Percentiles rank a stretch among this genome's conserved stretches.
These are phyloP conservation scores for Melanogaster broomeanus DNA, from an alignment of 768 basidiomycete species.

Conservation along the genomic window DNA sequence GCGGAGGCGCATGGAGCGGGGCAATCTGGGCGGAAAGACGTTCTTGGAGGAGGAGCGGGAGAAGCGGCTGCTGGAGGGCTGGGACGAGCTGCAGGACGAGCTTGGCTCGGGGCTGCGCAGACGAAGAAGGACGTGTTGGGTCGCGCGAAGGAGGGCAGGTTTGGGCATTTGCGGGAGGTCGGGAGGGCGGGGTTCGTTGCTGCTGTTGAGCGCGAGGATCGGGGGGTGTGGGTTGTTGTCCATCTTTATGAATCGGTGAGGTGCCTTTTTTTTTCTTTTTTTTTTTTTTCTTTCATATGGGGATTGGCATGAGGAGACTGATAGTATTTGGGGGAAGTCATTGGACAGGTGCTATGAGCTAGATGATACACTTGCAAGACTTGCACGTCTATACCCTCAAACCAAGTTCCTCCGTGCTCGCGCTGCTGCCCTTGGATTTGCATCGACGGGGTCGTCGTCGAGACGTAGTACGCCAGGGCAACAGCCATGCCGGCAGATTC, in stretches of 20 bases:
- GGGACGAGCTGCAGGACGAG: conserved; percentile 25
- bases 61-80: conserved; percentile 47
- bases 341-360: conserved; percentile 72
- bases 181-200: conserved; percentile 69
- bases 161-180: conserved; percentile 82
- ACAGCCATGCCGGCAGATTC: conserved; percentile 32
- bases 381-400: conserved; percentile 68
- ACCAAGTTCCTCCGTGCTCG: conserved; percentile 83
- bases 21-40: conserved; percentile 66
- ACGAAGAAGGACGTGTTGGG: conserved; percentile 52
- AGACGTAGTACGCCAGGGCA: conserved; percentile 9
- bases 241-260: conserved; percentile 83
- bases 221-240: conserved; percentile 77
- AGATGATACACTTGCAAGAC: conserved; percentile 64
- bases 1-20: conserved; percentile 62
- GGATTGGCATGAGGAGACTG: not conserved
- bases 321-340: conserved; percentile 45
- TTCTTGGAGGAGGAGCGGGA: conserved; percentile 77
- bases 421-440: conserved; percentile 77
- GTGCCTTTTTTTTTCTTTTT: too few relatives aligned
- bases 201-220: conserved; percentile 74
- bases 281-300: too few relatives aligned
- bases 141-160: conserved; percentile 51
- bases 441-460: conserved; percentile 37
- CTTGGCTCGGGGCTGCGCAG: conserved; percentile 15